Evolutionary conservation across 2,329 filamentous ascomycete species (phyloP).

Genomic region (Juglanconis sp.): DNA sequence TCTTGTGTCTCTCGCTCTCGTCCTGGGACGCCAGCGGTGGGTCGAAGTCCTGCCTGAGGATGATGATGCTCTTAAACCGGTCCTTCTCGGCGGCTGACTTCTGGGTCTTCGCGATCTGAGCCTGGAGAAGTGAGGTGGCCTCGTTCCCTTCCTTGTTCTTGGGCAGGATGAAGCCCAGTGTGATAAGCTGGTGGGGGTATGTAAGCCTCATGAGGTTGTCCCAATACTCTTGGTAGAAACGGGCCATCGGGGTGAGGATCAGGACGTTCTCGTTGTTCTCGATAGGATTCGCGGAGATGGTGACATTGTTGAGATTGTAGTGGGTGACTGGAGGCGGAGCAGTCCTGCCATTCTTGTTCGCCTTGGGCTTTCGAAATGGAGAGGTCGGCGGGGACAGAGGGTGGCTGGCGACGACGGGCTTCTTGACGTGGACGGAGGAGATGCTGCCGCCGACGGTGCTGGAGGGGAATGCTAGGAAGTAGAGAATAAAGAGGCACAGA

Average conservation of each 20-base stretch:
- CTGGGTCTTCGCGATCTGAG: constrained; percentile 81
- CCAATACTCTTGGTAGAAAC: constrained; percentile 95
- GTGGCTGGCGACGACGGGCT: constrained; percentile 57
- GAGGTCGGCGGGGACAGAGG: constrained; percentile 71
- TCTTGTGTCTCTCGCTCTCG: constrained; percentile 86
- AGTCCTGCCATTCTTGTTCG: constrained; percentile 52
- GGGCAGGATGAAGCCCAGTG: constrained; percentile 91
- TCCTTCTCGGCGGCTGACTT: constrained; percentile 69
- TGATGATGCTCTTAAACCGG: constrained; percentile 89
- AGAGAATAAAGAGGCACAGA: constrained; percentile 69
- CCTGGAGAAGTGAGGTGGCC: constrained; percentile 78
- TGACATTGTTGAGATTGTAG: constrained; percentile 95
- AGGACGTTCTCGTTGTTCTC: constrained; percentile 81
- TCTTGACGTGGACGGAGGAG: constrained; percentile 40
- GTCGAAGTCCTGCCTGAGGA: constrained; percentile 93
- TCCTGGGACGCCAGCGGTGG: constrained; percentile 75
- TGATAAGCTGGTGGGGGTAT: constrained; percentile 94
- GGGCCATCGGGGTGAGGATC: constrained; percentile 86
- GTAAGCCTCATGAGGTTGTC: constrained; percentile 79
- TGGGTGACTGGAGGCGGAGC: constrained; percentile 81
- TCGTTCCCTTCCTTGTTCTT: constrained; percentile 89
- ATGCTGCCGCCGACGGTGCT: constrained; percentile 45
- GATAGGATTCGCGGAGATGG: constrained; percentile 71
- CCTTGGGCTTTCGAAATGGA: constrained; percentile 62
- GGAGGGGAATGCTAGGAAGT: constrained; percentile 57